phyloP scores from a whole-genome alignment of 106 monocot species.

The Dactylorhiza incarnata region DNA sequence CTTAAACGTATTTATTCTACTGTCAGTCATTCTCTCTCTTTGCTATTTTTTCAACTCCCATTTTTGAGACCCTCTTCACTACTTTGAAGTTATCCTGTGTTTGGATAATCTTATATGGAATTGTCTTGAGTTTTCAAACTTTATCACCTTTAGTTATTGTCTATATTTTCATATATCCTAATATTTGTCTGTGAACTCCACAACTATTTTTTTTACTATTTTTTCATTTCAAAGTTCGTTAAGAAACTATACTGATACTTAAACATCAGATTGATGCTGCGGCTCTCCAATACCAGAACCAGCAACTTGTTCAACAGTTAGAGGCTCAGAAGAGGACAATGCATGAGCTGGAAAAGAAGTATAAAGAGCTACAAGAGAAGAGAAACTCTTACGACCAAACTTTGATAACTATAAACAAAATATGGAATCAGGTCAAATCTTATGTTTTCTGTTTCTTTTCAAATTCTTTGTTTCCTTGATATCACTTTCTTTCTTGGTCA shows the following conservation, averaged over 20 bases:
- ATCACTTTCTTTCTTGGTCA: neutral
- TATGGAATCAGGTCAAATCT: slow-evolving; percentile 84
- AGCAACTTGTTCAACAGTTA: slow-evolving; percentile 81
- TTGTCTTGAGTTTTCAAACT: neutral
- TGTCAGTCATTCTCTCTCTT: neutral
- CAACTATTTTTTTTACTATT: neutral
- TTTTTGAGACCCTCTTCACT: neutral
- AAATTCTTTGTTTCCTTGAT: neutral
- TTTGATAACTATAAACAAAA: slow-evolving; percentile 68
- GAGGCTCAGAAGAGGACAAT: slow-evolving; percentile 77
- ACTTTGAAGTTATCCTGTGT: neutral
- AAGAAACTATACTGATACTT: neutral
- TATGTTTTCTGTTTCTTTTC: neutral
- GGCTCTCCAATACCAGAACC: slow-evolving; percentile 83
- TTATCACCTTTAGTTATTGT: neutral
- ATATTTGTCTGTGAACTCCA: neutral
- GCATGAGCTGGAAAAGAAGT: slow-evolving; percentile 61
- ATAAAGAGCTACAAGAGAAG: slow-evolving; percentile 56
- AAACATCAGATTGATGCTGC: slow-evolving; percentile 66
- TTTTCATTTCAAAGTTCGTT: neutral
- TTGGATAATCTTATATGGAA: neutral
- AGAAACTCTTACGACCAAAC: slow-evolving; percentile 64
- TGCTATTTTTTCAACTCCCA: neutral
- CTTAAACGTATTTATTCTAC: neutral
- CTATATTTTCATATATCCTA: neutral